Evolutionary conservation across 345 rosid genomes (phyloP).

Genomic region (Geranium rotundifolium): DNA sequence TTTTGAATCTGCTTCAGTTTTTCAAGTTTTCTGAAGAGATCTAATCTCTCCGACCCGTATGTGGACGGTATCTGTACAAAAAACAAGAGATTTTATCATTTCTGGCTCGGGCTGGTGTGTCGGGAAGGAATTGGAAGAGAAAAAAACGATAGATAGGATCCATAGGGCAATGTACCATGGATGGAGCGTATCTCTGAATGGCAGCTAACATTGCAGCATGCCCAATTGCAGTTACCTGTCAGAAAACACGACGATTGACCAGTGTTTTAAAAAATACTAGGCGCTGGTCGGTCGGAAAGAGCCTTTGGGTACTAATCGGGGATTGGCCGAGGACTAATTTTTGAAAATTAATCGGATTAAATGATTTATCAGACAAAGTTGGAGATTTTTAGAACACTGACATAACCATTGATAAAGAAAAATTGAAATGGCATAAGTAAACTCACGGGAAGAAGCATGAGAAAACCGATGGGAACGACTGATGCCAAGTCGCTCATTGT

Average conservation of each 20-base stretch:
- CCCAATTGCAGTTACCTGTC: constrained; percentile 93
- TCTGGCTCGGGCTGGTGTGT: not conserved
- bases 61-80: constrained; percentile 78
- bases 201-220: constrained; percentile 97
- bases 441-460: constrained; percentile 98
- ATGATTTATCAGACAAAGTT: too few species aligned
- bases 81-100: not conserved
- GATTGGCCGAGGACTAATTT: too few species aligned
- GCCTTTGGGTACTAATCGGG: too few species aligned
- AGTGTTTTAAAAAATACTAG: not conserved
- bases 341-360: too few species aligned
- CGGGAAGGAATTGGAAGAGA: not conserved
- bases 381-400: too few species aligned
- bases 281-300: too few species aligned
- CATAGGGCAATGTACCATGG: constrained; percentile 43
- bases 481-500: constrained; percentile 89
- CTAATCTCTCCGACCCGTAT: constrained; percentile 84
- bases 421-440: not conserved
- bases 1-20: constrained; percentile 65
- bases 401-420: too few species aligned
- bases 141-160: constrained; percentile 3
- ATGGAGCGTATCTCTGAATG: constrained; percentile 80
- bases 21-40: constrained; percentile 84
- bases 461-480: constrained; percentile 78
- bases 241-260: not conserved